Conservation (phyloP, 169 alveolate species). For the Ichthyophthirius multifiliis region DNA sequence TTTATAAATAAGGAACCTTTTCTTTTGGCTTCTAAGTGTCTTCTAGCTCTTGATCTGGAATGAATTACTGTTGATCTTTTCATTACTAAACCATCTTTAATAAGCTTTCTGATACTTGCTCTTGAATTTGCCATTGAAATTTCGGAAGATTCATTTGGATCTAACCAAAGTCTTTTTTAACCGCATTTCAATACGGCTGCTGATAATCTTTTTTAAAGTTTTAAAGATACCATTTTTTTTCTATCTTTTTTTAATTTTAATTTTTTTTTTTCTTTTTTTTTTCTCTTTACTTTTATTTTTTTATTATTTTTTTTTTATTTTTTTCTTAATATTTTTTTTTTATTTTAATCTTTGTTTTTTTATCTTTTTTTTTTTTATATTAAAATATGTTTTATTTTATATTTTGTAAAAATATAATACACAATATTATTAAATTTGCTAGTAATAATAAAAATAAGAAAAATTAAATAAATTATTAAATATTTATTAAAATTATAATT, state of each 20-base stretch:
- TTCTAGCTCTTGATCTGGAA: conserved; percentile 94
- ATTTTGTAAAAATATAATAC: no score
- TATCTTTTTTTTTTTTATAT: no score
- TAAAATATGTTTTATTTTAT: no score
- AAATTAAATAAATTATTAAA: no score
- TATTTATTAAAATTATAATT: no score
- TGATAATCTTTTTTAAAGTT: conserved; percentile 96
- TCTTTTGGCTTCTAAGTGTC: conserved; percentile 93
- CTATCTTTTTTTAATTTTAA: background rate
- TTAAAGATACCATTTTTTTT: conserved; percentile 75
- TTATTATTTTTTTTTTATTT: no score
- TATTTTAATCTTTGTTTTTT: no score
- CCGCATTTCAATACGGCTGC: conserved; percentile 97
- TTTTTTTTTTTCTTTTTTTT: conserved; percentile 18
- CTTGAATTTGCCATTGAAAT: conserved; percentile 96
- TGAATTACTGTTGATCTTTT: conserved; percentile 96
- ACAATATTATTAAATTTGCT: no score
- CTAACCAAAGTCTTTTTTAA: conserved; percentile 97
- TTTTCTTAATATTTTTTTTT: no score
- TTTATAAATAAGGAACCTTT: conserved; percentile 90
- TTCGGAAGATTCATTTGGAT: conserved; percentile 97
- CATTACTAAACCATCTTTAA: conserved; percentile 96
- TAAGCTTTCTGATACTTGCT: conserved; percentile 91
- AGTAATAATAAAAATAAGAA: no score
- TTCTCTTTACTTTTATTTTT: no score